phyloP scores from a whole-genome alignment of 768 basidiomycete species.

The Baorangia bicolor region DNA sequence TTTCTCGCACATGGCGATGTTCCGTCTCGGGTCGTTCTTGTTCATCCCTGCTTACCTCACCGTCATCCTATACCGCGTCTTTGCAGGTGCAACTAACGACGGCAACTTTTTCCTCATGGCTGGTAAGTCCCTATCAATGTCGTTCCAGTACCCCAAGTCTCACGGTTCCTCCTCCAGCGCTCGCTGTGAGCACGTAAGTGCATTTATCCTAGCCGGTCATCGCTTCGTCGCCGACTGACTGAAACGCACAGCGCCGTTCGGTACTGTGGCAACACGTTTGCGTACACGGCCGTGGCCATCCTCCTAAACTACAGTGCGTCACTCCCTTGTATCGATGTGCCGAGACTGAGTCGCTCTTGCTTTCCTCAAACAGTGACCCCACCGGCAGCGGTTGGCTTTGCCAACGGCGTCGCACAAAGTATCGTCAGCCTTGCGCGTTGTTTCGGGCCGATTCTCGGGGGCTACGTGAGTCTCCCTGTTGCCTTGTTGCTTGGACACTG shows the following conservation, averaged over 20 bases:
- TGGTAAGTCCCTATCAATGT: slow-evolving; percentile 43
- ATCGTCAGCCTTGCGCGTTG: slow-evolving; percentile 93
- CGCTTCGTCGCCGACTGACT: background rate
- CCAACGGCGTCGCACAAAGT: slow-evolving; percentile 95
- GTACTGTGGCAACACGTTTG: slow-evolving; percentile 86
- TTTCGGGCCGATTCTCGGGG: slow-evolving; percentile 82
- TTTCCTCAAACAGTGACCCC: slow-evolving; percentile 69
- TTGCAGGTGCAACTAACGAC: slow-evolving; percentile 68
- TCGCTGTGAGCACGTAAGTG: slow-evolving; percentile 80
- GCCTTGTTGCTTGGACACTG: background rate
- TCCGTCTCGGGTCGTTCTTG: slow-evolving; percentile 79
- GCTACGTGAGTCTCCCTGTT: slow-evolving; percentile 51
- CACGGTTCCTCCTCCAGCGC: slow-evolving; percentile 41
- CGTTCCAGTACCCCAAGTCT: background rate
- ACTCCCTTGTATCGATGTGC: background rate
- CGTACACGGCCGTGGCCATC: slow-evolving; percentile 88
- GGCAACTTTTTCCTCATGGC: slow-evolving; percentile 82
- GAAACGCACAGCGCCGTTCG: slow-evolving; percentile 63
- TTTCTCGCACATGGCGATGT: slow-evolving; percentile 86
- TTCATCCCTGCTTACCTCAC: slow-evolving; percentile 91
- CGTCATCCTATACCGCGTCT: slow-evolving; percentile 67
- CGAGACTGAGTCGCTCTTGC: background rate
- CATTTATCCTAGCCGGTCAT: background rate
- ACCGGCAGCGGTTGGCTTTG: slow-evolving; percentile 81
- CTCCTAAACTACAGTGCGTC: slow-evolving; percentile 80